Conservation (phyloP, 257 asterid species). For the Primulina eburnea region DNA sequence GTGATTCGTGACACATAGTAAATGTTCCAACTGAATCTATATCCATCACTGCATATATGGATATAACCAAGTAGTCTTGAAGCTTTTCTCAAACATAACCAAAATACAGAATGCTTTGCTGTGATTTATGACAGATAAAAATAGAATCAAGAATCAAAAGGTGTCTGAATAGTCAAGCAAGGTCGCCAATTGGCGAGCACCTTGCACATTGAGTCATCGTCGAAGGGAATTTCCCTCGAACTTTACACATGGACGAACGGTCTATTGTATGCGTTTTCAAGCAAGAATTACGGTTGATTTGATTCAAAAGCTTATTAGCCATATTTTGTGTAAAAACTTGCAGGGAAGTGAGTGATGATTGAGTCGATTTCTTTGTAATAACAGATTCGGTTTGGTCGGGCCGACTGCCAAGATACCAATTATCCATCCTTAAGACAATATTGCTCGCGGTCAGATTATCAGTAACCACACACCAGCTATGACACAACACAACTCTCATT, state of each 20-base stretch:
- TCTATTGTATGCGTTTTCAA: not conserved
- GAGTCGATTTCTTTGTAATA: not conserved
- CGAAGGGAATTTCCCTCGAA: too few relatives aligned
- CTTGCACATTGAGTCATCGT: too few relatives aligned
- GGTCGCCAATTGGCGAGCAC: too few relatives aligned
- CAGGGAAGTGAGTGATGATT: not conserved
- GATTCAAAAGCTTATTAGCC: not conserved
- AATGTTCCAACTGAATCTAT: slow-evolving; percentile 94
- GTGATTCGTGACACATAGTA: slow-evolving; percentile 85
- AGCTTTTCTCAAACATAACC: not conserved
- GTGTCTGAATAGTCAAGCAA: not conserved
- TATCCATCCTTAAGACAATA: too few relatives aligned
- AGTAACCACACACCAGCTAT: too few relatives aligned
- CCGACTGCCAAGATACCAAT: too few relatives aligned
- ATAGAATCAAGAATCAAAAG: not conserved
- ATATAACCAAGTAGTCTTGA: not conserved
- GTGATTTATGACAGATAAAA: not conserved
- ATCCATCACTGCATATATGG: slow-evolving; percentile 33
- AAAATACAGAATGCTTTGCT: too few relatives aligned
- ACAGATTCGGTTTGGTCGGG: not conserved
- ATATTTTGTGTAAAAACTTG: not conserved
- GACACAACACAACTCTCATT: too few relatives aligned
- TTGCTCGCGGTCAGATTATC: too few relatives aligned
- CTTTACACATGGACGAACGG: too few relatives aligned
- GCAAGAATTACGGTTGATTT: not conserved